Base-by-base conservation (phyloP, 208 protist species). In the Leishmania gerbilli region DNA sequence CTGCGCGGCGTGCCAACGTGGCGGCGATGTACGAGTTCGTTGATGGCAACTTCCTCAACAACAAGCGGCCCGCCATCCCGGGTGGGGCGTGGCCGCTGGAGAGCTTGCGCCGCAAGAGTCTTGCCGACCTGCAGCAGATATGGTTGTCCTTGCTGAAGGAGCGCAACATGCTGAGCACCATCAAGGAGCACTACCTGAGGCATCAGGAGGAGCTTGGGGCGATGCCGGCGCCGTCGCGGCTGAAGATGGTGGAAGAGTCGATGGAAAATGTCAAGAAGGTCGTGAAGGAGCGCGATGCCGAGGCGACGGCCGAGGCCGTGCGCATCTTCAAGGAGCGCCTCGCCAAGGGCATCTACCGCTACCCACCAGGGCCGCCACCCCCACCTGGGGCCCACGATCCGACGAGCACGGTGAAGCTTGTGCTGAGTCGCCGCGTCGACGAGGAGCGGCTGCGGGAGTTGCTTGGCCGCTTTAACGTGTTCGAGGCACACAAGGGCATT, bases 101-200 rank as follows among this genome's bases (percentile, higher is more conserved):
- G 68, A 91, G 90, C 68, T 89, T 99, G 24, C 93, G 94, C 68
- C 77, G 82, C 19, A 99, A 99, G 83, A 96, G 91, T 58, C 89
- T 98, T 37, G 93, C 90, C 15, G 97, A 99, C 86, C 84, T 99
- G 24, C 97, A 98, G 80, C 92, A 97, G 81, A 92, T 99, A 56
- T 99, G 97, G 96, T 93, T 98, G 69, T 62, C 90, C 5, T 83
- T 98, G 34, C 45, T 98, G 60, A 98, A 97, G 86, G 97, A 99
- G 86, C 91, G 93, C 82, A 98, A 98, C 86, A 98, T 97, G 92
- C 87, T 99, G 56, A 77, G 80, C 72, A 94, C 92, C 24, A 90
- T 86, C 64, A 94, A 95, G 79, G 88, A 92, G 80, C 95, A 97
- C 86, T 97, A 98, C 82, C 86, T 96, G 53, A 87, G 87, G 76